phyloP scores from a whole-genome alignment of 495 filamentous ascomycete species.

The Parachaetomium inaequale region DNA sequence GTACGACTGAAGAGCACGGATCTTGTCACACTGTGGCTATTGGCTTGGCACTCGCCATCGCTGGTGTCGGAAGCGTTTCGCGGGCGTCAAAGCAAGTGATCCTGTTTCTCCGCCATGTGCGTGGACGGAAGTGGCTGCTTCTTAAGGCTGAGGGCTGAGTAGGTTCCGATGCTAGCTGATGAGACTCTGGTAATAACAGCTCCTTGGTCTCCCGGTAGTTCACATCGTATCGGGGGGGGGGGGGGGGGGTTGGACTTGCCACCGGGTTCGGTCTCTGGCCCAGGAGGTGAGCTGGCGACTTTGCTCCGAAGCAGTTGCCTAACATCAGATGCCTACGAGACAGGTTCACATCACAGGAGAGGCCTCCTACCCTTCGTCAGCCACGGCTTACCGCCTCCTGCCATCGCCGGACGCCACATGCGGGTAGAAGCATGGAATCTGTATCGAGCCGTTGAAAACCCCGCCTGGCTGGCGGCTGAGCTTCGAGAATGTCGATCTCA shows the following conservation, averaged over 20 bases:
- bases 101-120: constrained; percentile 3
- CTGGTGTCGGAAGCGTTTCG: neutral
- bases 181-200: neutral
- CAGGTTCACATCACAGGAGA: neutral
- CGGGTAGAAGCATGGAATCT: constrained; percentile 24
- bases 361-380: neutral
- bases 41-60: constrained; percentile 14
- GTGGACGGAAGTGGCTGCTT: neutral
- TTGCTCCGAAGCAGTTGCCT: no score
- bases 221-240: neutral
- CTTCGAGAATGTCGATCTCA: constrained; percentile 27
- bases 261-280: no score
- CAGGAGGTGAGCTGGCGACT: no score
- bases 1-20: constrained; percentile 1
- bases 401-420: neutral
- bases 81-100: neutral
- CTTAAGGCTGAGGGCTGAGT: neutral
- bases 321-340: no score
- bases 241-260: no score
- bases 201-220: no score
- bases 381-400: neutral
- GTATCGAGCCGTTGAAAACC: constrained; percentile 11
- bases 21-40: constrained; percentile 13
- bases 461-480: constrained; percentile 8
- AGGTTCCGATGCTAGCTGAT: neutral